phyloP scores from a whole-genome alignment of 345 rosid genomes.

The Trapa incisa region DNA sequence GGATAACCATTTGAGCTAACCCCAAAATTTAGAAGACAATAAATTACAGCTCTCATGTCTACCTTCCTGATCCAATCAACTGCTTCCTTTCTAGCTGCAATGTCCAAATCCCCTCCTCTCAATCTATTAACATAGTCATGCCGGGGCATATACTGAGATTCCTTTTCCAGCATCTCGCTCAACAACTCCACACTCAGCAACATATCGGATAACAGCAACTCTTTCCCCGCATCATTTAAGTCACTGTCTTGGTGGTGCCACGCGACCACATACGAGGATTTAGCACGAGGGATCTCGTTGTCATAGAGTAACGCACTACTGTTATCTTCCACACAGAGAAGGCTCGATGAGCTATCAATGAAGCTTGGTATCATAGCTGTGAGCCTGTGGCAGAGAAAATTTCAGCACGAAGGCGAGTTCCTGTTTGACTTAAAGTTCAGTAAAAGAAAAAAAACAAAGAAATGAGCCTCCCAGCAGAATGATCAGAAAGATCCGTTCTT shows the following conservation, averaged over 20 bases:
- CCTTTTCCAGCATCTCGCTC: slow-evolving; percentile 39
- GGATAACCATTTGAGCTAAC: neutral
- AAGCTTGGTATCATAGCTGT: slow-evolving; percentile 47
- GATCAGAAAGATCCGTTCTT: neutral
- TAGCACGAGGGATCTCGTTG: slow-evolving; percentile 13
- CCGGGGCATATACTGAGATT: slow-evolving; percentile 38
- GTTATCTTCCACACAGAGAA: slow-evolving; percentile 45
- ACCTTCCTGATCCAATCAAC: slow-evolving; percentile 58
- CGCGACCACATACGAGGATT: neutral
- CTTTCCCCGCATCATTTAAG: slow-evolving; percentile 14
- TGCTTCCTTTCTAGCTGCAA: slow-evolving; percentile 40
- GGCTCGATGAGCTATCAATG: slow-evolving; percentile 22
- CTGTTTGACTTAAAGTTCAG: neutral
- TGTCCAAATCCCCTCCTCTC: slow-evolving; percentile 42
- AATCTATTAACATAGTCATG: slow-evolving; percentile 40
- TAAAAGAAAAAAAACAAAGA: neutral
- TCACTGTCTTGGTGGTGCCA: slow-evolving; percentile 13
- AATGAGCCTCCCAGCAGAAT: neutral
- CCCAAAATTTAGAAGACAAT: neutral
- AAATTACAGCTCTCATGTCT: slow-evolving; percentile 8
- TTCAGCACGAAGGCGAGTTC: neutral
- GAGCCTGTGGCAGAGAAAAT: neutral
- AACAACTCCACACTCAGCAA: neutral
- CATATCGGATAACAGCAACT: neutral
- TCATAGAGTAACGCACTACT: slow-evolving; percentile 22